Evolutionary conservation across 2,329 filamentous ascomycete genomes (phyloP).

Genomic region (Paecilomyces formosus): DNA sequence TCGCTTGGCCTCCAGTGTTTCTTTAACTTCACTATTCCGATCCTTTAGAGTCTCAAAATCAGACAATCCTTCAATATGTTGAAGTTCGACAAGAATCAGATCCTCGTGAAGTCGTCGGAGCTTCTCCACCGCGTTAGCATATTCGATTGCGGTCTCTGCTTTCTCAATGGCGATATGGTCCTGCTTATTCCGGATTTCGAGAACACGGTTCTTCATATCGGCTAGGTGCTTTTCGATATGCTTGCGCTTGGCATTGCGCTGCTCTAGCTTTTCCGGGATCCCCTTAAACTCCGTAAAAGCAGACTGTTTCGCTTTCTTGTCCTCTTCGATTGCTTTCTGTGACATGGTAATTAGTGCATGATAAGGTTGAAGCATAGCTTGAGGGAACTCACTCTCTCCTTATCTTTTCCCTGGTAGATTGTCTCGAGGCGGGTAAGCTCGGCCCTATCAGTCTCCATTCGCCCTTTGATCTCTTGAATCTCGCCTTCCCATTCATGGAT

Average conservation of each 20-base stretch:
- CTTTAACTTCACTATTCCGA: constrained; percentile 55
- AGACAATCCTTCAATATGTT: constrained; percentile 71
- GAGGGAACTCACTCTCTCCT: constrained; percentile 37
- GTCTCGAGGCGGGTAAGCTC: constrained; percentile 14
- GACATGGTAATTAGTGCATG: constrained; percentile 6
- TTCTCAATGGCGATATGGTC: constrained; percentile 52
- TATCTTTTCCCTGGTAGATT: constrained; percentile 15
- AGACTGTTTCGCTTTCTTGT: constrained; percentile 63
- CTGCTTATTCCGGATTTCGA: constrained; percentile 46
- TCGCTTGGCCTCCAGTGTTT: constrained; percentile 27
- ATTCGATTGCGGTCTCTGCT: constrained; percentile 48
- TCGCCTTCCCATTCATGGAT: constrained; percentile 36
- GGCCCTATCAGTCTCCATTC: constrained; percentile 21
- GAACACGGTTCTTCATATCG: constrained; percentile 41
- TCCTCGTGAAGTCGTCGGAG: constrained; percentile 57
- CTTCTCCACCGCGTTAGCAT: constrained; percentile 52
- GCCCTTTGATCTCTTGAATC: constrained; percentile 25
- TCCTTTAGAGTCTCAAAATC: constrained; percentile 64
- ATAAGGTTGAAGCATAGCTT: background rate
- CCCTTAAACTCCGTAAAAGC: constrained; percentile 58
- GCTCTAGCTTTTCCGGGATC: constrained; percentile 60
- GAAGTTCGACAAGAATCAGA: constrained; percentile 62
- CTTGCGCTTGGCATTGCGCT: constrained; percentile 40
- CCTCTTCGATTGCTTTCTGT: constrained; percentile 33
- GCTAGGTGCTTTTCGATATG: constrained; percentile 32